phyloP scores from a whole-genome alignment of 2,329 filamentous ascomycete genomes.

The Exserohilum rostratum region DNA sequence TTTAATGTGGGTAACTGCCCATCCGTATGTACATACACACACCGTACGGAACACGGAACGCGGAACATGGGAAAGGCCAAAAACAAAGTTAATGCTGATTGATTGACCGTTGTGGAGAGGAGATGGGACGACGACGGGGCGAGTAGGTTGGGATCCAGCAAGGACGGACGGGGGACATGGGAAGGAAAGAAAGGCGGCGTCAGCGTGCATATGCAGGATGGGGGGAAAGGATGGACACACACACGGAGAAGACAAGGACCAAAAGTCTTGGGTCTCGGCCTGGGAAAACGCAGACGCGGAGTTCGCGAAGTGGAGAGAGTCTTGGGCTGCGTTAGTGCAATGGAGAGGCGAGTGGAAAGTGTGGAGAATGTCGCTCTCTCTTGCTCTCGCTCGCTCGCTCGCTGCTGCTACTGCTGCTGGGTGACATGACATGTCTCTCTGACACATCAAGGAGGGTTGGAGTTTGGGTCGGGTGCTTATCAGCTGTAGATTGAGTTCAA shows the following conservation, averaged over 20 bases:
- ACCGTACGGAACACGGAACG: too few relatives aligned
- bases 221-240: background rate
- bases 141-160: too few relatives aligned
- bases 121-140: too few relatives aligned
- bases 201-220: slow-evolving; percentile 19
- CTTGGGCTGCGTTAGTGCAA: slow-evolving; percentile 3
- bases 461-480: slow-evolving; percentile 2
- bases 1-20: background rate
- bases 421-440: background rate
- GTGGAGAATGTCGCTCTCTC: slow-evolving; percentile 7
- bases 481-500: background rate
- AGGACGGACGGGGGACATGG: background rate
- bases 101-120: too few relatives aligned
- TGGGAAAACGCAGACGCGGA: slow-evolving; percentile 8
- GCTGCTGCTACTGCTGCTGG: background rate
- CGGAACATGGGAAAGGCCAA: too few relatives aligned
- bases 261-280: slow-evolving; percentile 9
- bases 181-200: slow-evolving; percentile 14
- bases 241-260: background rate
- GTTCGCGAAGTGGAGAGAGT: slow-evolving; percentile 9
- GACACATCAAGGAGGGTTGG: slow-evolving; percentile 3
- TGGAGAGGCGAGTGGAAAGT: slow-evolving; percentile 11
- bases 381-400: too few relatives aligned
- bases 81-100: too few relatives aligned
- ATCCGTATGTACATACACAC: too few relatives aligned